Base-by-base conservation (phyloP, 2,329 filamentous ascomycete species). In the Arthroderma uncinatum region DNA sequence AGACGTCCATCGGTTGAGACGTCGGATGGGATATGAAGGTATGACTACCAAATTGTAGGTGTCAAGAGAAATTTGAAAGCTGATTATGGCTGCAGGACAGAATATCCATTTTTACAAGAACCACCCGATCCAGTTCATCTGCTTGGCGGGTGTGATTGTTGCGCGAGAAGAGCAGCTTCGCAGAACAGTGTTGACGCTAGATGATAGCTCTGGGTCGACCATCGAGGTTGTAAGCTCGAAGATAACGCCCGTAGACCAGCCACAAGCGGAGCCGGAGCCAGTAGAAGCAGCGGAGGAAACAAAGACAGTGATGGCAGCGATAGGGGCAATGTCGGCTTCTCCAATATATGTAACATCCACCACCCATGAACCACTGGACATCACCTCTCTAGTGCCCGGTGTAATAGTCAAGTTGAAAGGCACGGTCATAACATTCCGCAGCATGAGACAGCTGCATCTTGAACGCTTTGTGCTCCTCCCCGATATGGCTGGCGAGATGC, bases 41-140 rank as follows among this genome's bases (percentile, higher is more conserved):
- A 73, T 21, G 63, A n/a, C 23, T 12, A 48, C 21, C 19, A 54
- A 19, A 14, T 7, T 10, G n/a, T n/a, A n/a, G n/a, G n/a, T n/a
- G n/a, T n/a, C n/a, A n/a, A n/a, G n/a, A n/a, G n/a, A n/a, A n/a
- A n/a, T n/a, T n/a, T n/a, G n/a, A n/a, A 12, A 28, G 23, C 23
- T 48, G 28, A 48, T 10, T 12, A 14, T 12, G 16, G 12, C 16
- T 33, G 28, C 33, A 81, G 79, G 76, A 47, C 79, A 81, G 65
- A 73, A 76, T 53, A 70, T 82, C 39, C 81, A 78, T 70, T 89
- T 90, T 70, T 78, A 83, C 72, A 71, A 77, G 53, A 91, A 90
- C 68, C 82, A 91, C 62, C 87, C 87, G 0, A 82, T 92, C 63
- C 82, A 83, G 77, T 91, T 84, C 81, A 80, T 87, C 55, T 83